phyloP scores from a whole-genome alignment of 768 basidiomycete species.

The Amanita subjunquillea region DNA sequence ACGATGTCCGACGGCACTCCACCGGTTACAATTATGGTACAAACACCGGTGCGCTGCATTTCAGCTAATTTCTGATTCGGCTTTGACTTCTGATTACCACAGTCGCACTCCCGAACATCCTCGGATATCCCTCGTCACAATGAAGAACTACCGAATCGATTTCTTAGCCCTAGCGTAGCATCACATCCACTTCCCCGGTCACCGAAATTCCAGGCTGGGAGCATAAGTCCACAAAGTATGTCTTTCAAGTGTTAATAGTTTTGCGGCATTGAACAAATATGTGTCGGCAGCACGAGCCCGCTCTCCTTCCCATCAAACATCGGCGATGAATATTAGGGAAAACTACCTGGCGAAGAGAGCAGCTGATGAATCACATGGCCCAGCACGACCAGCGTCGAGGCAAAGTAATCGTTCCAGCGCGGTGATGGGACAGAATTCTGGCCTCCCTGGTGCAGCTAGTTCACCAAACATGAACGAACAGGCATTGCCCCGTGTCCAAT shows the following conservation, averaged over 20 bases:
- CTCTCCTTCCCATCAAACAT: background rate
- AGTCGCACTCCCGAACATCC: conserved; percentile 1
- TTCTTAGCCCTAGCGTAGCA: conserved; percentile 1
- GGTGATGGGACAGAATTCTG: background rate
- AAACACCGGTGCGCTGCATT: background rate
- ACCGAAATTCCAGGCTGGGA: background rate
- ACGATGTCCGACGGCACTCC: background rate
- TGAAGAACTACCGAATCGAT: background rate
- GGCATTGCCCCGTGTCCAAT: conserved; percentile 14
- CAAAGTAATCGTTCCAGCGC: background rate
- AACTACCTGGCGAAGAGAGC: background rate
- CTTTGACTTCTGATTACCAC: background rate
- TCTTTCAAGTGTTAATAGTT: background rate
- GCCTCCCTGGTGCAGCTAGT: background rate
- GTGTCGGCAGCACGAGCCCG: background rate
- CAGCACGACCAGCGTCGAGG: background rate
- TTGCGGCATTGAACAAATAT: background rate
- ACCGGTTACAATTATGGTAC: conserved; percentile 3
- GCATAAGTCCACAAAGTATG: background rate
- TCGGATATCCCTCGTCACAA: background rate
- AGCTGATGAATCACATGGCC: conserved; percentile 5
- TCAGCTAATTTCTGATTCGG: background rate
- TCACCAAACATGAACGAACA: conserved; percentile 1
- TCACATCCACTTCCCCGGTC: background rate
- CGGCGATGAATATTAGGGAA: conserved; percentile 5